phyloP scores from a whole-genome alignment of 345 rosid species.

The Sisymbrium irio region DNA sequence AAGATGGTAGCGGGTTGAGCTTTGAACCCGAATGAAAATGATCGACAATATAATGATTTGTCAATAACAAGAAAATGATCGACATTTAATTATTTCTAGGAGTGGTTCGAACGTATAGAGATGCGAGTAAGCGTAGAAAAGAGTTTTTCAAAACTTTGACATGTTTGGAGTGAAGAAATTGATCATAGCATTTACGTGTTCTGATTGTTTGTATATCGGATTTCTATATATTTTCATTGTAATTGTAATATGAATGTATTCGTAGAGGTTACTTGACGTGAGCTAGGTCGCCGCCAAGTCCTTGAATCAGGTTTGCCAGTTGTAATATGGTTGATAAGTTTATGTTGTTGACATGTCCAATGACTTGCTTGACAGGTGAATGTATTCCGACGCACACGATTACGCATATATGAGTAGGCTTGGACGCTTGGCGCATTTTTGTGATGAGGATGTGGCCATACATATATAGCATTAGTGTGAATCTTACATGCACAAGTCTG shows the following conservation, averaged over 20 bases:
- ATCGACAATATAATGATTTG: not conserved
- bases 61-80: too few relatives aligned
- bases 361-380: not conserved
- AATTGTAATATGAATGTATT: not conserved
- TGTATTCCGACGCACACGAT: not conserved
- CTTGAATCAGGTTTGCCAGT: too few relatives aligned
- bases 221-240: not conserved
- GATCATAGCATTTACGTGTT: not conserved
- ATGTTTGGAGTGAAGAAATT: not conserved
- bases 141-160: not conserved
- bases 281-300: not conserved
- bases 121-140: not conserved
- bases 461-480: not conserved
- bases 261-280: not conserved
- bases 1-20: not conserved
- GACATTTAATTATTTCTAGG: not conserved
- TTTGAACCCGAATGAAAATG: not conserved
- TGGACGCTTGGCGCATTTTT: not conserved
- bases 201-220: not conserved
- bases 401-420: not conserved
- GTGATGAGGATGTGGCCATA: not conserved
- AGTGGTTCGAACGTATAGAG: not conserved
- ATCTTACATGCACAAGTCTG: not conserved
- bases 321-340: too few relatives aligned
- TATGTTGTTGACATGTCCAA: not conserved